Percentiles rank a stretch among this genome's conserved stretches.
These are phyloP conservation scores for Cadophora gregata DNA, from an alignment of 2,329 filamentous ascomycete species.

Conservation along the genomic window DNA sequence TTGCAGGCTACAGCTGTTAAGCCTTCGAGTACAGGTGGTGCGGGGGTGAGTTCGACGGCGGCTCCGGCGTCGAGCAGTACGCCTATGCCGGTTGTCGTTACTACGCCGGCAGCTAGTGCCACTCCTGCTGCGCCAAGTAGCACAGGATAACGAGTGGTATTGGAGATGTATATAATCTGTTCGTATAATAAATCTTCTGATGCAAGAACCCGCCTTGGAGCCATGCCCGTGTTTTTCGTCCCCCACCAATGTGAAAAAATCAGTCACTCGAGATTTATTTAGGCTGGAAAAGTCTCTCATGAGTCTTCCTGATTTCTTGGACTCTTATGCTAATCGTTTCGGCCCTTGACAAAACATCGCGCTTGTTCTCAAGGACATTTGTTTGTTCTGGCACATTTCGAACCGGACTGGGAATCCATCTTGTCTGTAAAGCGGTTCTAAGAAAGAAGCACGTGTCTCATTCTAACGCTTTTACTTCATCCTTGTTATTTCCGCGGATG, in stretches of 20 bases:
- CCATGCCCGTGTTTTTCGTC: not conserved
- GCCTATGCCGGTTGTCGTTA: slow-evolving; percentile 1
- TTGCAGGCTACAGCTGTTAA: slow-evolving; percentile 6
- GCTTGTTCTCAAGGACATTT: no score
- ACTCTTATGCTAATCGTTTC: no score
- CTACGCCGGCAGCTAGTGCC: not conserved
- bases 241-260: no score
- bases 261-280: no score
- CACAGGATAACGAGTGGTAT: not conserved
- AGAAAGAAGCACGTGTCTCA: no score
- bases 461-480: no score
- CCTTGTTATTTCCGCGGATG: no score
- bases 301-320: no score
- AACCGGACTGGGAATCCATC: not conserved
- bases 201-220: not conserved
- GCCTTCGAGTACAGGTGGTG: not conserved
- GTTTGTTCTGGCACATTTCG: not conserved
- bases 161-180: not conserved
- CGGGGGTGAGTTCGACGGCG: not conserved
- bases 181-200: not conserved
- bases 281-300: no score
- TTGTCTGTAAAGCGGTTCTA: not conserved
- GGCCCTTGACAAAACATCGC: no score
- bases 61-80: not conserved
- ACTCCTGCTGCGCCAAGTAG: not conserved